Evolutionary conservation across 1,284 basidiomycete species (phyloP).

Genomic region (Abortiporus biennis): DNA sequence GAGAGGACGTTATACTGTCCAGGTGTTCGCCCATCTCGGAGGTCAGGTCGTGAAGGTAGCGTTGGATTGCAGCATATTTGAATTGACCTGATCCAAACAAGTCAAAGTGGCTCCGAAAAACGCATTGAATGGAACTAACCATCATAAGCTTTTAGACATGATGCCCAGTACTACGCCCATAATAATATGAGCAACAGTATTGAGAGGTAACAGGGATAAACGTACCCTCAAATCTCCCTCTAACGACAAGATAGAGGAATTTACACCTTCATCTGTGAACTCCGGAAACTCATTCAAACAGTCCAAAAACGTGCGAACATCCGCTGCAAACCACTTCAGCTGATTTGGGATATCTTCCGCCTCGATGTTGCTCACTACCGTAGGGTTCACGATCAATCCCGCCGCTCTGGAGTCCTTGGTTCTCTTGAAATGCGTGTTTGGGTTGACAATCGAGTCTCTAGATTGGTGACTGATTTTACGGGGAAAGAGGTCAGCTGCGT

Average conservation of each 20-base stretch:
- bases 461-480: constrained; percentile 46
- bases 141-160: constrained; percentile 56
- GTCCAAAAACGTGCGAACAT: constrained; percentile 57
- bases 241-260: constrained; percentile 57
- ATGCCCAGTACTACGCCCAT: constrained; percentile 55
- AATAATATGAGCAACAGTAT: constrained; percentile 8
- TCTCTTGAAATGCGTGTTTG: constrained; percentile 23
- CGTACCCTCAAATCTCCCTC: constrained; percentile 61
- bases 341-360: constrained; percentile 60
- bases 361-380: constrained; percentile 49
- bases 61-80: constrained; percentile 59
- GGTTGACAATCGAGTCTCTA: constrained; percentile 33
- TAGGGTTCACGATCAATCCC: constrained; percentile 43
- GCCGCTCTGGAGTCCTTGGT: constrained; percentile 24
- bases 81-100: constrained; percentile 51
- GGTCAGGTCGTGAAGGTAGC: constrained; percentile 66
- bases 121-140: constrained; percentile 32
- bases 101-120: background rate
- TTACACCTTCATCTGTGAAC: constrained; percentile 66
- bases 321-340: constrained; percentile 49
- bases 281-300: constrained; percentile 72
- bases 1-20: constrained; percentile 55
- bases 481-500: constrained; percentile 66
- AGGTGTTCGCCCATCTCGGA: constrained; percentile 66
- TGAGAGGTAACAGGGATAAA: constrained; percentile 1